These are phyloP conservation scores for Tympanopsis confertula DNA, from an alignment of 2,329 filamentous ascomycete species.

Conservation along the genomic window DNA sequence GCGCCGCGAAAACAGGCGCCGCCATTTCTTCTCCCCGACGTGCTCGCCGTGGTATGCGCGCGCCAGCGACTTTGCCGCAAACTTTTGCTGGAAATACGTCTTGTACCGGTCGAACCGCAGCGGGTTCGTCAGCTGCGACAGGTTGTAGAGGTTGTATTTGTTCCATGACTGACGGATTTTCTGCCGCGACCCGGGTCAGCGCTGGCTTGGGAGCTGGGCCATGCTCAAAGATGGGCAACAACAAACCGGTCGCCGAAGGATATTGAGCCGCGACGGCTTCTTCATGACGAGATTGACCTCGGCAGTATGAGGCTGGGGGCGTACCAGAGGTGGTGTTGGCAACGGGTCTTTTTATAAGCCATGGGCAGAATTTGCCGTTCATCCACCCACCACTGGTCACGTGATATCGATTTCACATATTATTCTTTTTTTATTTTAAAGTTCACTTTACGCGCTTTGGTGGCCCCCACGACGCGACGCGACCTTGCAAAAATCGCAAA, in stretches of 20 bases:
- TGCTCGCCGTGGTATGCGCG: constrained; percentile 92
- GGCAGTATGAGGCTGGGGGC: too few species aligned
- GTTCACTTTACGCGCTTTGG: too few species aligned
- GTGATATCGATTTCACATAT: too few species aligned
- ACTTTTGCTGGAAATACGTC: constrained; percentile 98
- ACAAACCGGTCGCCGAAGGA: background rate
- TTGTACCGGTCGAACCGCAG: constrained; percentile 22
- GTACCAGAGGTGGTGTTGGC: too few species aligned
- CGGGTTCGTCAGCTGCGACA: constrained; percentile 42
- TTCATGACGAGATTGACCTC: too few species aligned
- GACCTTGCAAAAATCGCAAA: background rate
- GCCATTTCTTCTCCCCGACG: constrained; percentile 85
- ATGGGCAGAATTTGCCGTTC: too few species aligned
- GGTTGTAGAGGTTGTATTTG: constrained; percentile 92
- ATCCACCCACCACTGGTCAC: too few species aligned
- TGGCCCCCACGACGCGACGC: too few species aligned
- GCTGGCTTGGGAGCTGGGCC: background rate
- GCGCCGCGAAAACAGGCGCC: constrained; percentile 77
- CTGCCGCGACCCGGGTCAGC: constrained; percentile 30
- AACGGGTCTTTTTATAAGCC: too few species aligned
- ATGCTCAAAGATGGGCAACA: constrained; percentile 1
- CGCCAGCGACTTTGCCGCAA: constrained; percentile 72
- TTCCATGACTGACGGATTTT: constrained; percentile 94
- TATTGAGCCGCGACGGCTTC: background rate
- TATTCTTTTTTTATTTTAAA: too few species aligned